phyloP scores from a whole-genome alignment of 805 yeast species.

The Kluyveromyces wickerhamii region DNA sequence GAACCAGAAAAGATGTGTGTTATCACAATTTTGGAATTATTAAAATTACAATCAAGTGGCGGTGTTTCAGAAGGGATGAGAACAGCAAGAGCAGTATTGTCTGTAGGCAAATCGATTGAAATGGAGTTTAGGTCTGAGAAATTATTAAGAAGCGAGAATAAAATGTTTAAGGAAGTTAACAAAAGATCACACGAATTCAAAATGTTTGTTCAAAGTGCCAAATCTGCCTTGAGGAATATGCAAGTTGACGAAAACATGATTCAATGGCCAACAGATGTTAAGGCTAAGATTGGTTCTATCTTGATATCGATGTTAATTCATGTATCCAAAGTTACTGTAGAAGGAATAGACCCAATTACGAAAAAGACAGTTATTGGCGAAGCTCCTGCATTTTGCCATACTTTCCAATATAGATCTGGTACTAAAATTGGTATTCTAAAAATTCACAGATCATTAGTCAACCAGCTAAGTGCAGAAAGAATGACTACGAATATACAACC shows the following conservation, averaged over 20 bases:
- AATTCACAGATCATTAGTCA: slow-evolving; percentile 60
- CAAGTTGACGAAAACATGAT: slow-evolving; percentile 32
- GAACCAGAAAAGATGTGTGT: slow-evolving; percentile 76
- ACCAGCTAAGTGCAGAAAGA: slow-evolving; percentile 58
- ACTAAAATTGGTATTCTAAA: slow-evolving; percentile 74
- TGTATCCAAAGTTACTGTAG: slow-evolving; percentile 74
- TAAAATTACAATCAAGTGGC: slow-evolving; percentile 66
- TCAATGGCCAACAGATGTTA: slow-evolving; percentile 48
- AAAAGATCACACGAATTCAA: slow-evolving; percentile 39
- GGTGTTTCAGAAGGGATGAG: slow-evolving; percentile 77
- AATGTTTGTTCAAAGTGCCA: slow-evolving; percentile 34
- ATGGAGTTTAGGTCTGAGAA: slow-evolving; percentile 71
- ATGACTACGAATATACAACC: slow-evolving; percentile 66
- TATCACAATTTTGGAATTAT: slow-evolving; percentile 72
- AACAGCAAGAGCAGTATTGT: slow-evolving; percentile 70
- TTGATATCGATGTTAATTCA: slow-evolving; percentile 67
- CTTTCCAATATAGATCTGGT: slow-evolving; percentile 75
- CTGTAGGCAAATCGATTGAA: slow-evolving; percentile 80
- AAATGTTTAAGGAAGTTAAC: slow-evolving; percentile 45
- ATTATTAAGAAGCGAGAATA: slow-evolving; percentile 49
- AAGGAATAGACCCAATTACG: slow-evolving; percentile 74
- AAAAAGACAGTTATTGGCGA: slow-evolving; percentile 56
- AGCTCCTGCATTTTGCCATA: slow-evolving; percentile 87
- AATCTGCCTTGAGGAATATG: slow-evolving; percentile 31
- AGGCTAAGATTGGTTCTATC: slow-evolving; percentile 75